phyloP scores from a whole-genome alignment of 2,329 filamentous ascomycete genomes.

The Phyllosticta citriasiana region DNA sequence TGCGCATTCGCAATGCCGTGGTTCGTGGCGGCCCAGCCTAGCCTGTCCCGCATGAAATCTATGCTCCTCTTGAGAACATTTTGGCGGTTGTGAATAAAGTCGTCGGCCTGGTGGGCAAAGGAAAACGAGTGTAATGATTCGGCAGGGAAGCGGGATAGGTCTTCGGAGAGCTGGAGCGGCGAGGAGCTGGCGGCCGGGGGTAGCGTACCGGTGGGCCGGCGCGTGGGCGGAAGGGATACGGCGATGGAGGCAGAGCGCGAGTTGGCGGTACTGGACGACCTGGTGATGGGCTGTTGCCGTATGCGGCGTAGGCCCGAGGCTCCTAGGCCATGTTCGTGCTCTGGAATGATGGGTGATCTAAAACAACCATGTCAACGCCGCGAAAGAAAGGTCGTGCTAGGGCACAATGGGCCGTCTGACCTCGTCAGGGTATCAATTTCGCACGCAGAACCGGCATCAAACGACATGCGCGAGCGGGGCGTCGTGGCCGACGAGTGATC shows the following conservation, averaged over 20 bases:
- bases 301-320: slow-evolving; percentile 85
- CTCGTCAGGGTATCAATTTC: slow-evolving; percentile 56
- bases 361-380: neutral
- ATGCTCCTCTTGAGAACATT: slow-evolving; percentile 88
- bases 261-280: slow-evolving; percentile 22
- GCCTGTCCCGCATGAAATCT: slow-evolving; percentile 90
- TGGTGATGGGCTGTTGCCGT: slow-evolving; percentile 70
- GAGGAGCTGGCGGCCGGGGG: slow-evolving; percentile 61
- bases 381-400: neutral
- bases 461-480: slow-evolving; percentile 62
- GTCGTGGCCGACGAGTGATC: slow-evolving; percentile 41
- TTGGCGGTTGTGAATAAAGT: slow-evolving; percentile 81
- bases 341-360: slow-evolving; percentile 62
- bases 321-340: slow-evolving; percentile 80
- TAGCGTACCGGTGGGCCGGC: slow-evolving; percentile 37
- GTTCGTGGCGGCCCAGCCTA: slow-evolving; percentile 69
- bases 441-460: slow-evolving; percentile 55
- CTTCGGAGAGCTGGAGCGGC: slow-evolving; percentile 66
- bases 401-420: slow-evolving; percentile 41
- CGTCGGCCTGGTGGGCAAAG: slow-evolving; percentile 90
- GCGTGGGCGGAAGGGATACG: slow-evolving; percentile 47
- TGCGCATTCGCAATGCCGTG: slow-evolving; percentile 74
- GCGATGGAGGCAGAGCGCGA: slow-evolving; percentile 63
- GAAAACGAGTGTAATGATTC: slow-evolving; percentile 98
- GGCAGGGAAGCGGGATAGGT: slow-evolving; percentile 83